Base-by-base conservation (phyloP, 1,139 yeast species). In the Sugiyamaella castrensis region DNA sequence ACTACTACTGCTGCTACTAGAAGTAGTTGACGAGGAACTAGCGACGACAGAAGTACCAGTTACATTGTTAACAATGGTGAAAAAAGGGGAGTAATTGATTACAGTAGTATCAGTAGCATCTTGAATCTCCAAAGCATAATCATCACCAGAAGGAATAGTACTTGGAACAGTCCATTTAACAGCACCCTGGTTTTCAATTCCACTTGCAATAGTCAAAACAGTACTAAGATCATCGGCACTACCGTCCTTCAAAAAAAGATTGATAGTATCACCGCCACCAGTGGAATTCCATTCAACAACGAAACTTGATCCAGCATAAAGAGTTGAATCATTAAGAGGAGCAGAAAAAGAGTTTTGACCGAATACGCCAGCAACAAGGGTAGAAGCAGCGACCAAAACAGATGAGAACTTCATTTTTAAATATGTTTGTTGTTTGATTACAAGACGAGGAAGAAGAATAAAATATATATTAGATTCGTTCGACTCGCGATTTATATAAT, bases 141-240 rank as follows among this genome's bases (percentile, higher is more conserved):
- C 55, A 35, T 43, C 32, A 35, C 71, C 72, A 43, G 64, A 50
- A 34, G 51, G 47, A 37, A 69, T 43, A 36, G 58, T 53, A 40
- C 46, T 47, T 43, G 73, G 73, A 39, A 70, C 60, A 40, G 55
- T 51, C 73, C 73, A 70, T 50, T 61, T 56, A 42, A 68, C 72
- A 40, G 68, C 64, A 50, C 73, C 73, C 46, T 62, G 60, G 65
- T 70, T 70, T 46, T 59, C 50, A 42, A 68, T 54, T 48, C 58
- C 52, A 47, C 58, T 52, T 52, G 68, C 66, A 55, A 70, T 66
- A 48, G 69, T 65, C 48, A 68, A 56, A 12, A 66, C 71, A 24
- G 65, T 58, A 35, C 54, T 50, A 46, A 69, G 60, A 57, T 67
- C 55, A 53, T 52, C 46, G 32, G 71, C 47, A 37, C 59, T 54